phyloP scores from a whole-genome alignment of 257 asterid genomes.

The Perilla frutescens region DNA sequence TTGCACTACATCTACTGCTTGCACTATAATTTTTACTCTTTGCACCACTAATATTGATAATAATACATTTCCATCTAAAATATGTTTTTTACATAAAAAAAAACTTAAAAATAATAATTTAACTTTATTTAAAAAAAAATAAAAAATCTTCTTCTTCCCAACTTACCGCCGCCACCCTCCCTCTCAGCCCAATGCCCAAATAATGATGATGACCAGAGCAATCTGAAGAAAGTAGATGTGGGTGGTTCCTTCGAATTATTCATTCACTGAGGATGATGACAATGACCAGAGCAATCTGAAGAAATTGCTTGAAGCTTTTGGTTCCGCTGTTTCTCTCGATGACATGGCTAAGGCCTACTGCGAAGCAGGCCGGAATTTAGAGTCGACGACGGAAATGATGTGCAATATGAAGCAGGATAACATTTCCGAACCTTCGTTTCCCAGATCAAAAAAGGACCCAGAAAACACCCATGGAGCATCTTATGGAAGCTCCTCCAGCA shows the following conservation, averaged over 20 bases:
- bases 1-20: too few species aligned
- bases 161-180: too few species aligned
- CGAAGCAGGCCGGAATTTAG: conserved; percentile 53
- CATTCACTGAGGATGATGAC: conserved; percentile 50
- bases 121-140: too few species aligned
- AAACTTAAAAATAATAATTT: too few species aligned
- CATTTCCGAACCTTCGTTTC: conserved; percentile 32
- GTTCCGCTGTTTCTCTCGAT: conserved; percentile 67
- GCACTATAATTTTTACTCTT: too few species aligned
- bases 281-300: conserved; percentile 53
- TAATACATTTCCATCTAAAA: too few species aligned
- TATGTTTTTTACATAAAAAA: too few species aligned
- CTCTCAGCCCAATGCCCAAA: too few species aligned
- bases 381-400: conserved; percentile 52
- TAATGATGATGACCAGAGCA: too few species aligned
- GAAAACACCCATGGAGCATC: conserved; percentile 27
- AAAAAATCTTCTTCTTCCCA: too few species aligned
- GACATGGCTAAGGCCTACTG: conserved; percentile 82
- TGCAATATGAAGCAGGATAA: conserved; percentile 36
- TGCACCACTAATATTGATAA: too few species aligned
- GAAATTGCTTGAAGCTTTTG: conserved; percentile 66
- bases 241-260: conserved; percentile 46
- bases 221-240: conserved; percentile 62
- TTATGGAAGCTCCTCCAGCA: conserved; percentile 41
- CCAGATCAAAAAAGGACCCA: too few species aligned